Percentiles rank a stretch among this genome's conserved stretches.
Evolutionary conservation across 352 stramenopile species (phyloP).

Genomic region (Phytophthora aleatoria): DNA sequence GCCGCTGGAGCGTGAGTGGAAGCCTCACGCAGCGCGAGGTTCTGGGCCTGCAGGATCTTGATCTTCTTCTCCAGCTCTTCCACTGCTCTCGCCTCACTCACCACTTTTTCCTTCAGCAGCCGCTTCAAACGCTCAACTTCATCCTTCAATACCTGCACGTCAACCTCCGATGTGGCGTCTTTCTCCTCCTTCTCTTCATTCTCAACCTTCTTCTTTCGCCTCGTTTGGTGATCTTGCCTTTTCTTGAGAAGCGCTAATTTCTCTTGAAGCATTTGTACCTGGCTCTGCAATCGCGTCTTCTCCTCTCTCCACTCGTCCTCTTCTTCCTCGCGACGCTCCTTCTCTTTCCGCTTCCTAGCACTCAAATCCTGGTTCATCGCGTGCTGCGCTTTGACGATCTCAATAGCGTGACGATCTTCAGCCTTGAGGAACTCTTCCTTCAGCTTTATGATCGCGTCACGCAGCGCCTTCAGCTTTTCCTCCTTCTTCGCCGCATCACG

Average conservation of each 20-base stretch:
- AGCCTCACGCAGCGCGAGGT: constrained; percentile 74
- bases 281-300: constrained; percentile 51
- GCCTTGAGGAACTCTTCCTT: constrained; percentile 91
- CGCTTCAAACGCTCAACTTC: constrained; percentile 62
- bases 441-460: constrained; percentile 83
- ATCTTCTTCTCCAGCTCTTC: constrained; percentile 74
- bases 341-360: constrained; percentile 42
- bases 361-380: constrained; percentile 39
- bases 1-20: constrained; percentile 3
- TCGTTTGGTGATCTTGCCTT: constrained; percentile 32
- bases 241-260: constrained; percentile 56
- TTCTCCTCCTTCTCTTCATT: constrained; percentile 35
- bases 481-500: constrained; percentile 57
- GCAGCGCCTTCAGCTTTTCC: constrained; percentile 66
- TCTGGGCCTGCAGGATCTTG: constrained; percentile 78
- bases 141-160: constrained; percentile 33
- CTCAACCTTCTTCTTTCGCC: constrained; percentile 18
- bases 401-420: constrained; percentile 79
- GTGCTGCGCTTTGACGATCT: constrained; percentile 63
- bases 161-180: constrained; percentile 5
- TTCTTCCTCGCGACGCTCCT: constrained; percentile 44
- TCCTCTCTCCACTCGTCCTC: constrained; percentile 53
- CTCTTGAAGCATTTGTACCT: constrained; percentile 70
- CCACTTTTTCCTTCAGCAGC: constrained; percentile 63
- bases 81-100: constrained; percentile 46